Base-by-base conservation (phyloP, 805 yeast genomes). In the Teunomyces tritomae region DNA sequence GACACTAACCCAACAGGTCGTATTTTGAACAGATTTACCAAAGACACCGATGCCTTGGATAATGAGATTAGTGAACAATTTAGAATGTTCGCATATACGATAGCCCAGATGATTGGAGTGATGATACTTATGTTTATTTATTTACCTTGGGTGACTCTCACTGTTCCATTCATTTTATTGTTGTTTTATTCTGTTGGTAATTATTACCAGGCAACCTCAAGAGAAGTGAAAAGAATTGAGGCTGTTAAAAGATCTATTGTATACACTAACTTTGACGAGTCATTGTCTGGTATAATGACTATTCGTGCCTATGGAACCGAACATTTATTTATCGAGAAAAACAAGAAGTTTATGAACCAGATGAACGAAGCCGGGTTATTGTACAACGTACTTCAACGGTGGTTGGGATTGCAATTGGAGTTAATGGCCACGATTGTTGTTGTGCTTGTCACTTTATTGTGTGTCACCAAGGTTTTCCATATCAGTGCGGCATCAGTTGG, bases 1-100 rank as follows among this genome's bases (percentile, higher is more conserved):
- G 96, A 90, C 61, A 81, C 89, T 8, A 86, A 95, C 0, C 97
- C 97, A 13, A 77, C 87, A 73, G 96, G 97, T 2, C 76, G 96
- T 55, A 83, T 89, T 48, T 71, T 90, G 62, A 89, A 88, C 65
- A 73, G 96, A 54, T 89, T 89, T 63, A 88, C 96, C 1, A 88
- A 88, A 56, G 96, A 89, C 63, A 85, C 94, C 0, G 96, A 89
- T 61, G 83, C 84, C 5, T 68, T 88, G 62, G 96, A 89, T 58
- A 87, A 87, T 59, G 92, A 86, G 64, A 68, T 89, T 49, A 77
- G 82, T 46, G 89, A 86, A 59, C 86, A 84, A 56, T 54, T 84
- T 33, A 76, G 92, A 56, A 64, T 83, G 65, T 73, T 86, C 46
- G 53, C 83, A 40, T 80, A 74, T 55, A 79, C 84, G 5, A 45